Conservation (phyloP, 1,284 basidiomycete genomes). For the Austropuccinia psidii region DNA sequence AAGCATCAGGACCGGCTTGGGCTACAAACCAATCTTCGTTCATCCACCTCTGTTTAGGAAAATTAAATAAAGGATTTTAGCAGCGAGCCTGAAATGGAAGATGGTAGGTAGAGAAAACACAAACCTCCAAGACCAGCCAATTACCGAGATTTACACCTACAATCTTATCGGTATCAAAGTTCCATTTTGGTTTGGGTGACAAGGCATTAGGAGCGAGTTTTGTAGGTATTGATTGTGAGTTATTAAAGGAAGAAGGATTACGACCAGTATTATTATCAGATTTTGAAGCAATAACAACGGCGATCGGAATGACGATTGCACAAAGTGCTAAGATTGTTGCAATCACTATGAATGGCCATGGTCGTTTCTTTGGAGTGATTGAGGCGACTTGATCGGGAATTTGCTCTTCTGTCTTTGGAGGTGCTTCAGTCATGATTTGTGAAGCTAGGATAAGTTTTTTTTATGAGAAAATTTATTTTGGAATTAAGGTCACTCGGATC, state of each 20-base stretch:
- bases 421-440: no score
- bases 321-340: constrained; percentile 6
- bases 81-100: neutral
- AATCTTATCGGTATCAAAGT: constrained; percentile 45
- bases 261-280: neutral
- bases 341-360: constrained; percentile 22
- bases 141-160: constrained; percentile 45
- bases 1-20: constrained; percentile 44
- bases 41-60: constrained; percentile 48
- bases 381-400: no score
- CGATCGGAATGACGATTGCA: constrained; percentile 22
- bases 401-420: no score
- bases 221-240: neutral
- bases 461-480: no score
- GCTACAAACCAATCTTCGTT: constrained; percentile 49
- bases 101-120: neutral
- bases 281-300: neutral
- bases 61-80: neutral
- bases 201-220: constrained; percentile 35
- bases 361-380: no score
- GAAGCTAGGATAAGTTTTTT: no score
- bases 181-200: constrained; percentile 43
- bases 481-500: no score
- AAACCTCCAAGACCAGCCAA: constrained; percentile 43
- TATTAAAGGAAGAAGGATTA: neutral